A percentile compares a stretch with the other conserved stretches of the same genome.
Evolutionary conservation across 108 stramenopile genomes (phyloP).

Genomic region (Skeletonema menzelii): DNA sequence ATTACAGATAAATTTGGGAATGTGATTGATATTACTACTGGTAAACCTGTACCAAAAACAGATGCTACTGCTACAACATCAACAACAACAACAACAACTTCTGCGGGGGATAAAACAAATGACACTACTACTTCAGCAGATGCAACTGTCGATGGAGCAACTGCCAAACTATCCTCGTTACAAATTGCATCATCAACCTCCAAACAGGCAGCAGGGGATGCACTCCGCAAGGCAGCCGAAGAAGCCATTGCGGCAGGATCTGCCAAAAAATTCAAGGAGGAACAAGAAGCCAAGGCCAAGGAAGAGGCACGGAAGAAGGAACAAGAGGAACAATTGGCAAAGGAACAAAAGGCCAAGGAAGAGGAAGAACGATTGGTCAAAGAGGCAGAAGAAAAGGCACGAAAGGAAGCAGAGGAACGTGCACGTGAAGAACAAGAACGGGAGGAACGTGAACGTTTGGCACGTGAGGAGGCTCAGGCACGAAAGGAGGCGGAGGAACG

Average conservation of each 20-base stretch:
- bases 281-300: constrained; percentile 21
- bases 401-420: constrained; percentile 18
- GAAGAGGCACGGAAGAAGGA: constrained; percentile 20
- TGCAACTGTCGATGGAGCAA: constrained; percentile 10
- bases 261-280: constrained; percentile 40
- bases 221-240: constrained; percentile 62
- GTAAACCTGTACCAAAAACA: not conserved
- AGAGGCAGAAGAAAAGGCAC: constrained; percentile 21
- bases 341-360: constrained; percentile 18
- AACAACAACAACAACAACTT: not conserved
- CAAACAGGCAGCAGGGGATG: constrained; percentile 60
- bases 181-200: constrained; percentile 13
- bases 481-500: constrained; percentile 35
- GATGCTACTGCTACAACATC: too few species aligned
- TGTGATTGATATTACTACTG: constrained; percentile 50
- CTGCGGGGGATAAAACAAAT: not conserved
- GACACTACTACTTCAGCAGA: not conserved
- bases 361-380: constrained; percentile 8
- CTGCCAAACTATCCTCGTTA: constrained; percentile 26
- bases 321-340: constrained; percentile 31
- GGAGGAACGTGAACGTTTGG: constrained; percentile 15
- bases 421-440: constrained; percentile 11
- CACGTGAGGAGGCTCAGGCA: constrained; percentile 25
- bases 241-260: constrained; percentile 56
- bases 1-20: constrained; percentile 69